A percentile compares a stretch with the other conserved stretches of the same genome.
Conservation (phyloP, 1,139 yeast species). For the Saccharomycopsis crataegensis region DNA sequence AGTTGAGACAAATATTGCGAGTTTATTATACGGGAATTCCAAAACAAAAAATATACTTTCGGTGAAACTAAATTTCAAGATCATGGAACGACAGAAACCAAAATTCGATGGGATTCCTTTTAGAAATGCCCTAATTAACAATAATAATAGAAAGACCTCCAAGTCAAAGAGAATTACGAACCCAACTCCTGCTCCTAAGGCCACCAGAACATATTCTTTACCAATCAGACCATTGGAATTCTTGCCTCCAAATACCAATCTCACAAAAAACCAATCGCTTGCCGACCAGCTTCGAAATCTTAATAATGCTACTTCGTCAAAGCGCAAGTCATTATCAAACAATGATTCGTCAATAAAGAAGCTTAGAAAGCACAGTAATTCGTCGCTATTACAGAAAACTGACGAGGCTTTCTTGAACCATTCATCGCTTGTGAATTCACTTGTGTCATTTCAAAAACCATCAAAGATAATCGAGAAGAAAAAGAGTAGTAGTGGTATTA, state of each 20-base stretch:
- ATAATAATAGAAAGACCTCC: neutral
- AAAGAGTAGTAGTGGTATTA: too few relatives aligned
- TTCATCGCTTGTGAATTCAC: too few relatives aligned
- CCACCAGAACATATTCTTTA: constrained; percentile 55
- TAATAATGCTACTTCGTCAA: neutral
- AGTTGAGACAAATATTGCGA: constrained; percentile 7
- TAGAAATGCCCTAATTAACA: neutral
- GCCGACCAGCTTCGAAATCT: neutral
- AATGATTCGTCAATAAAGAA: neutral
- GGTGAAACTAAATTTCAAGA: constrained; percentile 12
- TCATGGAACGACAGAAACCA: constrained; percentile 2
- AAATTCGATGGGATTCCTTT: neutral
- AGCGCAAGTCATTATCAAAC: too few relatives aligned
- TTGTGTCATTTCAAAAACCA: too few relatives aligned
- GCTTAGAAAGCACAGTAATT: neutral
- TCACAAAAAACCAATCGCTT: neutral
- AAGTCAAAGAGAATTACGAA: constrained; percentile 25
- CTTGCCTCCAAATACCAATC: constrained; percentile 5
- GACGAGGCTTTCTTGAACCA: too few relatives aligned
- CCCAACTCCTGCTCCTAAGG: constrained; percentile 41
- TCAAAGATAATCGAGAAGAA: too few relatives aligned
- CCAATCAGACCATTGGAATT: constrained; percentile 32
- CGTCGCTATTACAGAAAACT: too few relatives aligned
- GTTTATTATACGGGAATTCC: neutral
- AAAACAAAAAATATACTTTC: neutral